Base-by-base conservation (phyloP, 192 early-diverging fungal genomes). In the Backusella circina region DNA sequence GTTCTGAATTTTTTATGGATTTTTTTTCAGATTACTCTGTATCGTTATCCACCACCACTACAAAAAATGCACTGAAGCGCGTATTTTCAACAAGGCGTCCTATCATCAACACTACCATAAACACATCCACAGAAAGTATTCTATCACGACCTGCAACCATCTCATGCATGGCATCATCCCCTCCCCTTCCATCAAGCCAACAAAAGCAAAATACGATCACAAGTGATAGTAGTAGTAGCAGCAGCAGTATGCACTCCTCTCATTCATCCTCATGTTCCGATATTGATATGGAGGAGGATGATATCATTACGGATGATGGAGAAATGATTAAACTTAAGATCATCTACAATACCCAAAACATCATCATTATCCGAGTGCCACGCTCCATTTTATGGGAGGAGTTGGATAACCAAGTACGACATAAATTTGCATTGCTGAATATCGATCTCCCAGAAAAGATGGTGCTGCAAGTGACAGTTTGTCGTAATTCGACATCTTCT, bases 251-350 rank as follows among this genome's bases (percentile, higher is more conserved):
- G 23, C 51, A 23, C 51, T 57, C 51, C 37, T 36, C 23, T 16
- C 13, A 44, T 26, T 26, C 51, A 21, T 57, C 8, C 3, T 57
- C 21, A 21, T 57, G 21, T 21, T 57, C 51, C 23, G 39, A 31
- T 31, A 26, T 28, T 37, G n/a, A 37, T 21, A 69, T 41, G 12
- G n/a, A 51, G 12, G n/a, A 51, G 8, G 51, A 26, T 57, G 51
- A 57, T 21, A 26, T 23, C 9, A 26, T 10, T 3, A 9, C 3
- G 51, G 23, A 23, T 57, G 51, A 21, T 23, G 8, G 23, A 10
- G 23, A 57, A 10, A 10, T 74, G 51, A 77, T 77, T 44, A 38
- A 44, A 39, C 26, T 70, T 15, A 70, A 70, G 21, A 70, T 70
- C 21, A 28, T 70, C 6, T 70, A 70, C 23, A 23, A 70, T 70